Conservation (phyloP, 2,329 filamentous ascomycete species). For the Nemania sp. region DNA sequence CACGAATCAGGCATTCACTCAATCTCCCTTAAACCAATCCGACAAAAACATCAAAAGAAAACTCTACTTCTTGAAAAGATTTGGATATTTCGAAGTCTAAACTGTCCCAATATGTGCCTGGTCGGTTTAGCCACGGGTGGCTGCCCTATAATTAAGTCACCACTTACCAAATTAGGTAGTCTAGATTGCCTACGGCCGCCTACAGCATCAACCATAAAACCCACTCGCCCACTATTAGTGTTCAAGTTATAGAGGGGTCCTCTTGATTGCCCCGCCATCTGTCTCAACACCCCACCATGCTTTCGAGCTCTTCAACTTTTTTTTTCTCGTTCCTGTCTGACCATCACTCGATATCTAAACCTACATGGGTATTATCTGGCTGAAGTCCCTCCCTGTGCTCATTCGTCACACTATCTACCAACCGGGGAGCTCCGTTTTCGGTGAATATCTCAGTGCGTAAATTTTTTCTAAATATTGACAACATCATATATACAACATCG, state of each 20-base stretch:
- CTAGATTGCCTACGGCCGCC: background rate
- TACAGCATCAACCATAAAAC: background rate
- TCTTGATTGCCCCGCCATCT: conserved; percentile 28
- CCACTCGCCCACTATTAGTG: conserved; percentile 12
- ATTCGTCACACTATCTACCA: conserved; percentile 4
- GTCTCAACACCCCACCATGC: conserved; percentile 32
- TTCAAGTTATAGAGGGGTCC: conserved; percentile 21
- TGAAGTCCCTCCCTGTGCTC: background rate
- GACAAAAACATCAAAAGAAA: no score
- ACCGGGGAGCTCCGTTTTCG: conserved; percentile 17
- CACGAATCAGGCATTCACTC: no score
- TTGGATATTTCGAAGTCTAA: no score
- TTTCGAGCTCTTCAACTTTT: conserved; percentile 14
- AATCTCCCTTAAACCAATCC: no score
- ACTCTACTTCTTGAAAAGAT: no score
- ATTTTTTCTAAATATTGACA: conserved; percentile 2
- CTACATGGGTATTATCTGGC: conserved; percentile 10
- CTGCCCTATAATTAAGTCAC: background rate
- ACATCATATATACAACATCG: conserved; percentile 19
- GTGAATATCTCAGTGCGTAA: conserved; percentile 17
- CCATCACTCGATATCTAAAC: conserved; percentile 8
- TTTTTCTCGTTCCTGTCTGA: conserved; percentile 28
- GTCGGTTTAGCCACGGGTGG: background rate
- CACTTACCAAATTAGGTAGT: conserved; percentile 4
- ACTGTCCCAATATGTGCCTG: no score